Evolutionary conservation across 257 asterid species (phyloP), one percentile per base, ranked within the genome.

Genomic region (Striga asiatica): DNA sequence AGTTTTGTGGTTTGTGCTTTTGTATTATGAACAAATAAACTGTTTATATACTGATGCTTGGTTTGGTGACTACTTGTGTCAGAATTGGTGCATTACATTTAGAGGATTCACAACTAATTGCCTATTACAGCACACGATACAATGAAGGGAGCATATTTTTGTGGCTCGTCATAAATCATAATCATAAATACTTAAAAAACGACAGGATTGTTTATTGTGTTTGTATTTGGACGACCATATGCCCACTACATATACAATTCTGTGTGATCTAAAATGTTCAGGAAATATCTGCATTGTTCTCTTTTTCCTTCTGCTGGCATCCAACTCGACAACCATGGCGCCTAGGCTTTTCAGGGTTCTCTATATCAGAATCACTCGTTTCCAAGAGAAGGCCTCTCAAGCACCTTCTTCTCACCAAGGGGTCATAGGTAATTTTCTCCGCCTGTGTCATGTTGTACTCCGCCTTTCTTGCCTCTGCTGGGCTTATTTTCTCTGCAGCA

Each of bases 251-350:
- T n/a, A n/a, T n/a, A n/a, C n/a, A n/a, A n/a, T n/a, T n/a, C n/a
- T n/a, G n/a, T n/a, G n/a, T n/a, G n/a, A n/a, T n/a, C n/a, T n/a
- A n/a, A n/a, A n/a, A 37, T 37, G 50, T 60, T 76, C 65, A 80
- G 58, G 37, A 54, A 61, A 55, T 71, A 43, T 78, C 66, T 34
- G 13, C 18, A 2, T 62, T 21, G 45, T 66, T 62, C 20, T 66
- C 74, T 59, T 64, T 53, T 19, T 42, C 66, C 63, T 20, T 72
- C 47, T 57, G 70, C 54, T 66, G 63, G 73, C 77, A 37, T 55
- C 75, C 68, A 71, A 74, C 89, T 20, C 77, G 88, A 37, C 89
- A 87, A 46, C 96, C 97, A 75, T 87, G 96, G 37, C 75, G 77
- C 18, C 75, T 78, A 62, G 92, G 83, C 74, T 78, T 78, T 29